Base-by-base conservation (phyloP, 2,329 filamentous ascomycete species). In the Neopestalotiopsis sp. region DNA sequence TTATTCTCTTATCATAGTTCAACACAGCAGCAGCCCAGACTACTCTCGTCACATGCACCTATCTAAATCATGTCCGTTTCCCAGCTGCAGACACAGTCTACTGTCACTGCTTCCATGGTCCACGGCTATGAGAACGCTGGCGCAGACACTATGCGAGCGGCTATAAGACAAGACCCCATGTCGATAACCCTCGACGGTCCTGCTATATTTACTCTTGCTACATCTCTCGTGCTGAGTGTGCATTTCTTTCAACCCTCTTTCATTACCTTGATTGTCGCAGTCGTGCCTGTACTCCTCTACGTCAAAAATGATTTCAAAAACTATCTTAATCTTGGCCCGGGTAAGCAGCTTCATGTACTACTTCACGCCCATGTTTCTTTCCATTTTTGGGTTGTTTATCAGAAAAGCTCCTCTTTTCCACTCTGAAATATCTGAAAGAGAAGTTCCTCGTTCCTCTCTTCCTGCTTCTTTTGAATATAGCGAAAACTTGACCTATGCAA, bases 261-360 rank as follows among this genome's bases (percentile, higher is more conserved):
- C 24, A 82, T 87, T 56, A 83, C 87, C 71, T 76, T 83, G 64
- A 75, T 89, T 63, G 82, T 90, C 65, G 76, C 85, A 24, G 72
- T 87, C n/a, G 77, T 85, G 7, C 87, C 87, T 1, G 62, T 84
- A 32, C 71, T 83, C 38, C 77, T 88, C 6, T 82, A 87, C 70
- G 80, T 93, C 74, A 88, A 89, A 76, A 88, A 89, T 76, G 92
- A 95, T 83, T 96, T 94, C 80, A 82, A 85, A 66, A 91, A 91
- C 77, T 96, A 94, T 80, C 83, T 95, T 71, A 88, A 88, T 53
- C 89, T 97, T 24, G 94, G 94, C 0, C 93, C 93, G 0, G 94
- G 34, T 38, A 38, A 38, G 34, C 34, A 38, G 10, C 34, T 38
- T 38, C 6, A 38, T 38, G 34, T 38, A 38, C 10, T 10, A 38